A percentile compares a stretch with the other conserved stretches of the same genome.
phyloP scores from a whole-genome alignment of 2,329 filamentous ascomycete genomes.

The Diaporthe nobilis region DNA sequence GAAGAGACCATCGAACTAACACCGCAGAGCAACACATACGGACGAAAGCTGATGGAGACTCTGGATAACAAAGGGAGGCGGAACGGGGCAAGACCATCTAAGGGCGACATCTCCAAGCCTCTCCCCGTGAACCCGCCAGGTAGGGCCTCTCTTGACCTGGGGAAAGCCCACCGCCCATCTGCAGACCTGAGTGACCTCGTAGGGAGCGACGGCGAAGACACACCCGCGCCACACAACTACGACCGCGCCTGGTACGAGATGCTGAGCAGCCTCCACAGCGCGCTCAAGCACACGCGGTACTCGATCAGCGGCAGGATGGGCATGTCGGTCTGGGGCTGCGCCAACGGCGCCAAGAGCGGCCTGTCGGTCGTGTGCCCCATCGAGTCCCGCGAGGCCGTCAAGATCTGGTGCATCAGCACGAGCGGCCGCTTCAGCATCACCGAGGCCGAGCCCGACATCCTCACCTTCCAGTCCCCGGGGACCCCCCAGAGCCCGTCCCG shows the following conservation, averaged over 20 bases:
- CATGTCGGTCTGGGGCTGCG: slow-evolving; percentile 60
- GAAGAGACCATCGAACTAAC: slow-evolving; percentile 7
- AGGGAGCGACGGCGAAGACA: neutral
- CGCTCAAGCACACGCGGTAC: slow-evolving; percentile 61
- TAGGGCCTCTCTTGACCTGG: neutral
- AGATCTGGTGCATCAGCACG: slow-evolving; percentile 56
- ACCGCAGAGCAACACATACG: slow-evolving; percentile 5
- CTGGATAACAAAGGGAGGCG: neutral
- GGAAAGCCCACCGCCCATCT: neutral
- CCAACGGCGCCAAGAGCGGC: slow-evolving; percentile 47
- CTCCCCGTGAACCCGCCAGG: neutral
- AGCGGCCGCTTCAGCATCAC: slow-evolving; percentile 49
- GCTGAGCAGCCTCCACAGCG: slow-evolving; percentile 55
- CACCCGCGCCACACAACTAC: slow-evolving; percentile 43
- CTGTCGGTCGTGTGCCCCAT: slow-evolving; percentile 59
- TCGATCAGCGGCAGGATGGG: slow-evolving; percentile 62
- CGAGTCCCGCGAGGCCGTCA: slow-evolving; percentile 53
- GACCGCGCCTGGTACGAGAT: slow-evolving; percentile 50
- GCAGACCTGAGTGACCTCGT: slow-evolving; percentile 11
- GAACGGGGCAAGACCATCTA: neutral
- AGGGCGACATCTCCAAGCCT: slow-evolving; percentile 1
- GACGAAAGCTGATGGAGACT: neutral
- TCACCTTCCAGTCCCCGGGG: slow-evolving; percentile 59
- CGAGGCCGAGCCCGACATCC: slow-evolving; percentile 53
- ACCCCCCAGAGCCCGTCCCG: slow-evolving; percentile 43